Evolutionary conservation across 1,284 basidiomycete species (phyloP).

Genomic region (Amylostereum chailletii): DNA sequence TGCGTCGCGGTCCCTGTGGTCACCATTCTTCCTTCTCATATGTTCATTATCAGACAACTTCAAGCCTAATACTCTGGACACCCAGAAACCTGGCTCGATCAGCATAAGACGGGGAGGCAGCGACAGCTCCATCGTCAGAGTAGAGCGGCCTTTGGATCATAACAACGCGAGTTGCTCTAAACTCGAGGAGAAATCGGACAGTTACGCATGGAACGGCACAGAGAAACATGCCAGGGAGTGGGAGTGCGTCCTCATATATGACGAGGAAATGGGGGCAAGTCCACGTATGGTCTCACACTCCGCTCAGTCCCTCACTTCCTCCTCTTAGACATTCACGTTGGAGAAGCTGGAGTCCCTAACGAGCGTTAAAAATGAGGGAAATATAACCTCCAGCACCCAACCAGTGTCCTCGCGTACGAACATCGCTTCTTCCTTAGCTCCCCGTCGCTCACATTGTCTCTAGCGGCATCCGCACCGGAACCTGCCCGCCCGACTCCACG

Average conservation of each 20-base stretch:
- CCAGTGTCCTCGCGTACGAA: conserved; percentile 36
- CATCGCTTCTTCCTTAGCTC: conserved; percentile 1
- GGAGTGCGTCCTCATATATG: conserved; percentile 71
- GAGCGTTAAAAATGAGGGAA: conserved; percentile 42
- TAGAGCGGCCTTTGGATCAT: conserved; percentile 50
- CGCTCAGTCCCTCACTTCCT: conserved; percentile 1
- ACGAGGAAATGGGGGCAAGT: conserved; percentile 59
- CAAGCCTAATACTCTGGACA: conserved; percentile 61
- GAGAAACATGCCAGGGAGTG: conserved; percentile 53
- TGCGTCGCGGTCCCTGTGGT: conserved; percentile 24
- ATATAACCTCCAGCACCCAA: conserved; percentile 26
- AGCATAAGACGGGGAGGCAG: conserved; percentile 46
- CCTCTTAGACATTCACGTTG: conserved; percentile 50
- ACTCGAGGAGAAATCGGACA: conserved; percentile 32
- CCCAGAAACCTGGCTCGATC: conserved; percentile 52
- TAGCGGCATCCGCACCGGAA: not conserved
- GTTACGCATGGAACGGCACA: conserved; percentile 45
- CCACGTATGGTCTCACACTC: not conserved
- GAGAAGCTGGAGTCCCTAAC: conserved; percentile 68
- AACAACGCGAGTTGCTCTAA: conserved; percentile 31
- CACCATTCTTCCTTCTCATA: not conserved
- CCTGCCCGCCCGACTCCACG: not conserved
- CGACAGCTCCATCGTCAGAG: conserved; percentile 34
- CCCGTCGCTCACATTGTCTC: conserved; percentile 9
- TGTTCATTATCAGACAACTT: conserved; percentile 48